Evolutionary conservation across 2,329 filamentous ascomycete species (phyloP), one percentile per base, ranked within the genome.

Genomic region (Epichloe brachyelytri): DNA sequence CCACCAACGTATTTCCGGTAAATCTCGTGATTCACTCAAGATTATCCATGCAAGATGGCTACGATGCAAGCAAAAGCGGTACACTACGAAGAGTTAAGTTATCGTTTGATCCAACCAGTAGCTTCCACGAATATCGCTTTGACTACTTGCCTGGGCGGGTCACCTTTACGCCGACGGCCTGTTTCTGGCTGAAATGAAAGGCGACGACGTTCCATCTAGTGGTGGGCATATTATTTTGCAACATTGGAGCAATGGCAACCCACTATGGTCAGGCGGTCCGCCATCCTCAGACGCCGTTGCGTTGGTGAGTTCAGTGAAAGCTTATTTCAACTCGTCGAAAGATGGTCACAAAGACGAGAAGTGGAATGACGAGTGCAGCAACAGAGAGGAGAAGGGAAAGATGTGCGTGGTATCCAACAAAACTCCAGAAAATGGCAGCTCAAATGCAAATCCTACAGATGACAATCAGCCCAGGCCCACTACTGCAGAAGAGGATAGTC

Each of bases 241-340:
- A 59, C 86, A 90, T 63, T 82, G 86, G 86, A 87, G 83, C 63
- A 90, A 89, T 57, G 86, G 86, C 36, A 83, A 89, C 61, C 62
- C 72, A 5, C 60, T 70, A 2, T 91, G 86, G 86, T 85, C 82
- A 40, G 80, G 73, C 12, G 86, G 86, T 0, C 86, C 86, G 3
- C 86, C 86, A 0, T 56, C 58, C 0, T 55, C 70, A 36, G 82
- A 89, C 58, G 79, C 85, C 0, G 67, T 75, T 17, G 71, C 87
- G 58, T 78, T 74, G 6, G 73, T 90, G 22, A 77, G 73, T 38
- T 88, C 88, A 60, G 75, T 88, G 52, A 88, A 86, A 63, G 82
- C 82, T 0, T 91, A 90, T 65, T 91, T 89, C 70, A 90, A 90
- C 70, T 82, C 82, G 15, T 82, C 82, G 3, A 30, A 30, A 30